These are phyloP conservation scores for Paxillus involutus DNA, from an alignment of 768 basidiomycete genomes.

Conservation along the genomic window DNA sequence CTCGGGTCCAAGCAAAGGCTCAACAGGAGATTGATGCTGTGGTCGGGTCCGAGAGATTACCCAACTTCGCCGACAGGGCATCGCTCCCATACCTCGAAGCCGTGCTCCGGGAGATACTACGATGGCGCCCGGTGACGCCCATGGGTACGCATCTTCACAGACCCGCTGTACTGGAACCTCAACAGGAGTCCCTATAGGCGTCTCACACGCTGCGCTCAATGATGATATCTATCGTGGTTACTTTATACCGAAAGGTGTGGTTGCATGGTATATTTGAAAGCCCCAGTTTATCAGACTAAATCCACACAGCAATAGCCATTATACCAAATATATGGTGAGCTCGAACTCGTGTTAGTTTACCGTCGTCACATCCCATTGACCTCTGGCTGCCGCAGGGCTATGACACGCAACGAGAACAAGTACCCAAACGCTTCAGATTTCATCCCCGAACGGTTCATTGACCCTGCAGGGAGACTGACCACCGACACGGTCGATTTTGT, in stretches of 20 bases:
- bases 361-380: slow-evolving; percentile 6
- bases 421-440: slow-evolving; percentile 23
- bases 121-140: slow-evolving; percentile 25
- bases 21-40: slow-evolving; percentile 28
- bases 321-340: slow-evolving; percentile 17
- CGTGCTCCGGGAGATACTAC: slow-evolving; percentile 17
- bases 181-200: slow-evolving; percentile 15
- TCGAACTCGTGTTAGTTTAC: not conserved
- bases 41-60: slow-evolving; percentile 15
- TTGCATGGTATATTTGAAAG: not conserved
- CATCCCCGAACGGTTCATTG: slow-evolving; percentile 21
- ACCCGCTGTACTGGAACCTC: not conserved
- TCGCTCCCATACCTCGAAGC: slow-evolving; percentile 26
- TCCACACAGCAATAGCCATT: slow-evolving; percentile 5
- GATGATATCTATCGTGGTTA: slow-evolving; percentile 33
- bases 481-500: slow-evolving; percentile 17
- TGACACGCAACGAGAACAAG: slow-evolving; percentile 23
- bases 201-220: slow-evolving; percentile 26
- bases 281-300: not conserved
- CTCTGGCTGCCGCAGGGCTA: slow-evolving; percentile 17
- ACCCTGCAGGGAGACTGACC: slow-evolving; percentile 13
- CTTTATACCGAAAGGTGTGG: slow-evolving; percentile 29
- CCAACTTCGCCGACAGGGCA: slow-evolving; percentile 18
- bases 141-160: slow-evolving; percentile 10
- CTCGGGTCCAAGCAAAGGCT: slow-evolving; percentile 16